These are phyloP conservation scores for Ceriops decandra DNA, from an alignment of 345 rosid species.

Conservation along the genomic window DNA sequence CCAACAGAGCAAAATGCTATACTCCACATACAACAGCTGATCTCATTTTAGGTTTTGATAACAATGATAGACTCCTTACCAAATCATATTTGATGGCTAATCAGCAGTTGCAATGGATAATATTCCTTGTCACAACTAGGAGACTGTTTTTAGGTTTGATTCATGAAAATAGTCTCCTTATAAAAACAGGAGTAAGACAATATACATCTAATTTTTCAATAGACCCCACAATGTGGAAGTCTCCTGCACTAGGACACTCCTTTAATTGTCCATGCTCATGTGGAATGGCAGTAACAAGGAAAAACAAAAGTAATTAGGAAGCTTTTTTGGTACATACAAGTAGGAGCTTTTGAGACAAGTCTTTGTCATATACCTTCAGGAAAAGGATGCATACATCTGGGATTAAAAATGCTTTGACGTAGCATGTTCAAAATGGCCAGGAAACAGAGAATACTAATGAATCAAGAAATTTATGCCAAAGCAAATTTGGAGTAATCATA, in stretches of 20 bases:
- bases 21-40: neutral
- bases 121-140: neutral
- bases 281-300: no score
- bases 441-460: neutral
- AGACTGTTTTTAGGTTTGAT: no score
- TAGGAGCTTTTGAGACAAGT: no score
- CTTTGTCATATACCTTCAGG: no score
- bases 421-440: constrained; percentile 1
- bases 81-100: neutral
- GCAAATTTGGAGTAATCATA: constrained; percentile 27
- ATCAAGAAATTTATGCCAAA: neutral
- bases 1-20: neutral
- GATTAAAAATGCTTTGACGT: neutral
- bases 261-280: no score
- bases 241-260: no score
- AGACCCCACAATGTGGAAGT: no score
- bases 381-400: neutral
- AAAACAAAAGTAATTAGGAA: no score
- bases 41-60: neutral
- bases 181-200: no score
- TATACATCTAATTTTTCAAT: no score
- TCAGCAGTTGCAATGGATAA: neutral
- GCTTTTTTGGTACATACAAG: no score
- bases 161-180: no score
- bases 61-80: neutral